Conservation (phyloP, 306 rosid species). For the Medicago lupulina region DNA sequence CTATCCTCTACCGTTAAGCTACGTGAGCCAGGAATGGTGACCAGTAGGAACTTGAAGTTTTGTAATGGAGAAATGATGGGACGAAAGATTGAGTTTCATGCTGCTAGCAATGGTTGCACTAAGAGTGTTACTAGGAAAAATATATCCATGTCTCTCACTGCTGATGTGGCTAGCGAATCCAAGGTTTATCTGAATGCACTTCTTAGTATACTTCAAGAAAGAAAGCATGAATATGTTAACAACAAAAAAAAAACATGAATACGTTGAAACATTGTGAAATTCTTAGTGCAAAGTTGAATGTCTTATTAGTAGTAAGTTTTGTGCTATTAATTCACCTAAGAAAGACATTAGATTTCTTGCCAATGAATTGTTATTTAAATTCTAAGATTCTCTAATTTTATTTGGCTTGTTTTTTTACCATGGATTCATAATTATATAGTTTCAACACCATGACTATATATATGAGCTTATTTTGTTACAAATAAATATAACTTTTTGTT, state of each 20-base stretch:
- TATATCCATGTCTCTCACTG: constrained; percentile 47
- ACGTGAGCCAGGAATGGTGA: constrained; percentile 34
- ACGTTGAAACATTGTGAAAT: constrained; percentile 3
- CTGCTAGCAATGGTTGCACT: background rate
- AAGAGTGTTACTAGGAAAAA: constrained; percentile 31
- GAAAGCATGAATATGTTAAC: background rate
- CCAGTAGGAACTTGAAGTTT: constrained; percentile 37
- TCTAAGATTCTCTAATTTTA: background rate
- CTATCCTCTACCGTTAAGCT: constrained; percentile 41
- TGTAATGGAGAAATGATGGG: constrained; percentile 47
- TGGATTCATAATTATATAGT: background rate
- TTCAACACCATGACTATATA: background rate
- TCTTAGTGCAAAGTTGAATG: background rate
- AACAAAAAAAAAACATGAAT: background rate
- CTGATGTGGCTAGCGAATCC: constrained; percentile 42
- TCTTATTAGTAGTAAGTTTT: background rate
- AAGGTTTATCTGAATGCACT: constrained; percentile 42
- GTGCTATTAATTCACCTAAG: background rate
- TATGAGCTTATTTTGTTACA: background rate
- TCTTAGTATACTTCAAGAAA: background rate
- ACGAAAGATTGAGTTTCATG: constrained; percentile 38
- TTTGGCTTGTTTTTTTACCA: background rate
- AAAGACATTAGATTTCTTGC: background rate
- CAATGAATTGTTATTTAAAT: background rate
- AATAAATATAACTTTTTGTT: background rate